Conservation (phyloP, 805 yeast species). For the Sugiyamaella lignohabitans region DNA sequence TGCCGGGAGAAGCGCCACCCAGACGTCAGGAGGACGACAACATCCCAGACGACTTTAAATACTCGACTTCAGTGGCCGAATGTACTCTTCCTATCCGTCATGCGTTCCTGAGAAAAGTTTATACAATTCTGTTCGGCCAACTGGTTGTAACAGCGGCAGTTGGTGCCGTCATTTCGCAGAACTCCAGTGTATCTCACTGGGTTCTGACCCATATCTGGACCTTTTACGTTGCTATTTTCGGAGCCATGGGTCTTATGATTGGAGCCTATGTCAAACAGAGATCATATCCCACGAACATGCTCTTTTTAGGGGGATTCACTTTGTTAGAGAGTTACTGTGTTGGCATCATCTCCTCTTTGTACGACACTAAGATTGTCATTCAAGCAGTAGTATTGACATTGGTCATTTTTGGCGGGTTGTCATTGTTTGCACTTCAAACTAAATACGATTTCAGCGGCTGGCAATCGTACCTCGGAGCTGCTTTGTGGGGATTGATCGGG, state of each 20-base stretch:
- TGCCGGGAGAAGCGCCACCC: constrained; percentile 20
- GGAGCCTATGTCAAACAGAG: constrained; percentile 58
- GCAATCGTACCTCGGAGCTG: constrained; percentile 52
- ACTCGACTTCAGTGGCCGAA: constrained; percentile 66
- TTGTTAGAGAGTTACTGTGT: constrained; percentile 65
- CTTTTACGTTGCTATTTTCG: constrained; percentile 48
- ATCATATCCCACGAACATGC: constrained; percentile 60
- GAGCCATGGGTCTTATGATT: constrained; percentile 58
- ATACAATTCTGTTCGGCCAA: constrained; percentile 62
- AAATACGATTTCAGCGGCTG: constrained; percentile 67
- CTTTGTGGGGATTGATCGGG: constrained; percentile 63
- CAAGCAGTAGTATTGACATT: constrained; percentile 67
- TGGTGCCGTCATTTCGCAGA: constrained; percentile 45
- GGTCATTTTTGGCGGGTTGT: constrained; percentile 67
- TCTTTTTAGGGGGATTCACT: constrained; percentile 61
- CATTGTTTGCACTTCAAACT: constrained; percentile 69
- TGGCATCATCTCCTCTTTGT: constrained; percentile 58
- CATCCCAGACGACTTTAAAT: constrained; percentile 66
- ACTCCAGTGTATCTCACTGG: constrained; percentile 45
- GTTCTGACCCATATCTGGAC: constrained; percentile 54
- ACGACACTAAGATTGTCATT: constrained; percentile 56
- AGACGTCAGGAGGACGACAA: constrained; percentile 19
- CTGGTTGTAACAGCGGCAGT: constrained; percentile 53
- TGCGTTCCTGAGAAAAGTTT: constrained; percentile 72
- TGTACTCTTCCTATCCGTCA: constrained; percentile 73